Evolutionary conservation across 208 protist genomes (phyloP), one percentile per base, ranked within the genome.

Genomic region (Leishmania turanica): DNA sequence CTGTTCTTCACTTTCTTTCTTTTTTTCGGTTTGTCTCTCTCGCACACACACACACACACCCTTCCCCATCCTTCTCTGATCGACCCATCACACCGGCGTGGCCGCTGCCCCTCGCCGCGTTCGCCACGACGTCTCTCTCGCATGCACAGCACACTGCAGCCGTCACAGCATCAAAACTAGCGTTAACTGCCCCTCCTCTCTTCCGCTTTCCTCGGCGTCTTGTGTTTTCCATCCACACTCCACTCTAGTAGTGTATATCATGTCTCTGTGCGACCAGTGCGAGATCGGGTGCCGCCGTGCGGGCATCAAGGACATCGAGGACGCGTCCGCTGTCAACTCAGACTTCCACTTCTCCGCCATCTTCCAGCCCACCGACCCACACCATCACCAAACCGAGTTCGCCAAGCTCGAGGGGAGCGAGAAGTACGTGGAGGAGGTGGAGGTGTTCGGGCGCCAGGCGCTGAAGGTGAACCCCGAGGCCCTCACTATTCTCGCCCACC

Each of bases 381-480:
- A 96, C 58, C 92, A 96, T 82, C 86, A 96, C n/a, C 70, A 89
- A 42, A 92, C 84, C n/a, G 88, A 96, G 90, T 98, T 95, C 90
- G 91, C 92, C 79, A 97, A 95, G 87, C 69, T 98, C 60, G 78
- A 83, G 27, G 93, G 90, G 21, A 94, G 91, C 77, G 90, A 94
- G 82, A 88, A 93, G 83, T 96, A 88, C 60, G 93, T 98, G 40
- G 90, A 94, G 82, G 91, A 91, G 80, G 54, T 97, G 6, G 93
- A 96, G 34, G 89, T 92, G n/a, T 54, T 87, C 15, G 95, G 92
- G 5, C 84, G 88, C 56, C 88, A 93, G 78, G 84, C 98, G 31
- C 89, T 99, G 49, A 90, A 97, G 80, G 97, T 99, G 1, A 87
- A 97, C 70, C 94, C 96, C 1, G 90, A 98, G 85, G 98, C 95